Evolutionary conservation across 768 basidiomycete species (phyloP).

Genomic region (Lactarius deliciosus): DNA sequence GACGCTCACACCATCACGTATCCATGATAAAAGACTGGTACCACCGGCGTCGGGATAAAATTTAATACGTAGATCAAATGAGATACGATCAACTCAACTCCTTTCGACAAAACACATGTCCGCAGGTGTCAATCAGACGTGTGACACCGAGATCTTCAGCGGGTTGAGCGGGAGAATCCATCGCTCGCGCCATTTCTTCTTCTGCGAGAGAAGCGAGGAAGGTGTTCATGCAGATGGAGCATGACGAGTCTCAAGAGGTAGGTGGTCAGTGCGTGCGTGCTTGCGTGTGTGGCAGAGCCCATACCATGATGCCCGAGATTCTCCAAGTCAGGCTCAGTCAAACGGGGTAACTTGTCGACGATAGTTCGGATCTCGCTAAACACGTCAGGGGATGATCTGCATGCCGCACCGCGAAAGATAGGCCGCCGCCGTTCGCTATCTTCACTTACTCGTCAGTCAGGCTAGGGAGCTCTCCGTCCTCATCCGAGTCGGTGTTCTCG

Average conservation of each 20-base stretch:
- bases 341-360: constrained; percentile 46
- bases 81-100: constrained; percentile 51
- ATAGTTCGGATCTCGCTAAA: constrained; percentile 41
- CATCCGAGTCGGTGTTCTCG: neutral
- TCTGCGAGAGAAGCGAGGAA: constrained; percentile 69
- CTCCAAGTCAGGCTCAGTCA: constrained; percentile 51
- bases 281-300: constrained; percentile 3
- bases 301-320: constrained; percentile 50
- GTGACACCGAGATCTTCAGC: constrained; percentile 71
- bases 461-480: neutral
- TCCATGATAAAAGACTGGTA: constrained; percentile 27
- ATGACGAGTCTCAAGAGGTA: constrained; percentile 53
- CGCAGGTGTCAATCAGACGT: constrained; percentile 44
- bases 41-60: neutral
- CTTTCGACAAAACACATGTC: constrained; percentile 76
- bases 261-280: neutral
- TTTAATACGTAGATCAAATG: constrained; percentile 3
- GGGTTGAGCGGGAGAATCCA: constrained; percentile 78
- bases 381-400: neutral
- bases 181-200: constrained; percentile 68
- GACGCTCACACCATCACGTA: constrained; percentile 26
- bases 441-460: constrained; percentile 11
- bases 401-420: neutral
- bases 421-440: neutral
- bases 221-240: constrained; percentile 73